Conservation (phyloP, 139 green algal genomes). For the Pycnococcus provasolii region DNA sequence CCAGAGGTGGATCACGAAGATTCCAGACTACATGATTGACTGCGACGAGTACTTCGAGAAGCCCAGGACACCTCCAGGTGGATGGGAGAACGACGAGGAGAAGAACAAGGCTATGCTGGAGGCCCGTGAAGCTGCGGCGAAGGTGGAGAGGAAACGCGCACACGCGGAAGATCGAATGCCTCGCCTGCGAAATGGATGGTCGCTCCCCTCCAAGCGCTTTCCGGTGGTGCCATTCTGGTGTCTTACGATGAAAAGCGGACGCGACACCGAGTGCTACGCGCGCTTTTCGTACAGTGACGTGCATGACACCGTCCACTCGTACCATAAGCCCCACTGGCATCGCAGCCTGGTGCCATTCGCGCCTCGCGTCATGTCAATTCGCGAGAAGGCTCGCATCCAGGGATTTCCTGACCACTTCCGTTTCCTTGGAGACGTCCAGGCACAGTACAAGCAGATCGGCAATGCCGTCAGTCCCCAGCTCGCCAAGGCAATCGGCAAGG, state of each 20-base stretch:
- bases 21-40: slow-evolving; percentile 12
- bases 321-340: slow-evolving; percentile 21
- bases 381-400: slow-evolving; percentile 31
- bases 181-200: slow-evolving; percentile 4
- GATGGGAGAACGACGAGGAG: not conserved
- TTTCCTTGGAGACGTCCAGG: slow-evolving; percentile 30
- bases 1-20: not conserved
- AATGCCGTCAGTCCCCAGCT: slow-evolving; percentile 38
- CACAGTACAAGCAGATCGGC: slow-evolving; percentile 41
- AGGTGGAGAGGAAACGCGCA: too few relatives aligned
- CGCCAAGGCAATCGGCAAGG: slow-evolving; percentile 21
- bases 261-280: slow-evolving; percentile 9
- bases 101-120: too few relatives aligned
- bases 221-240: slow-evolving; percentile 9
- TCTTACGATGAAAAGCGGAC: slow-evolving; percentile 5
- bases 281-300: not conserved
- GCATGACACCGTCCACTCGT: slow-evolving; percentile 14
- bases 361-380: slow-evolving; percentile 14
- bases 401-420: slow-evolving; percentile 38
- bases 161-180: not conserved
- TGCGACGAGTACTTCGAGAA: not conserved
- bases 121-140: too few relatives aligned
- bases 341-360: slow-evolving; percentile 15
- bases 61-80: too few relatives aligned
- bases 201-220: not conserved